Evolutionary conservation across 2,329 filamentous ascomycete genomes (phyloP).

Genomic region (Phoma herbarum): DNA sequence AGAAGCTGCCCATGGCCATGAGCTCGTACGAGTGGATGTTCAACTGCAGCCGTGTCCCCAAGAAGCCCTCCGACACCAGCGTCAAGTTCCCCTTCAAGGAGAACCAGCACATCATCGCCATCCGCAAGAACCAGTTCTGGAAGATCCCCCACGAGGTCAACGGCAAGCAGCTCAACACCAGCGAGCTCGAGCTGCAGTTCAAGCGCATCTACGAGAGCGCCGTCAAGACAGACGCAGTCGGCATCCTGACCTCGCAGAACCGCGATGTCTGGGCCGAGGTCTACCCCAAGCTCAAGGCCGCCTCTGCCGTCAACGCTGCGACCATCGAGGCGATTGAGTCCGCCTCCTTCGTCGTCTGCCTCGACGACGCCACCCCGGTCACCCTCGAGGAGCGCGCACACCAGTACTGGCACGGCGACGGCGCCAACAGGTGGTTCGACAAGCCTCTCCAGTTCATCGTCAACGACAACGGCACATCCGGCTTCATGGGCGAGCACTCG

Average conservation of each 20-base stretch:
- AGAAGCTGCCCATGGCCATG: slow-evolving; percentile 97
- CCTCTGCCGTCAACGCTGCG: slow-evolving; percentile 80
- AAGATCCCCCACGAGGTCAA: slow-evolving; percentile 84
- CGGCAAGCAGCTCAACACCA: slow-evolving; percentile 85
- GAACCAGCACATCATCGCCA: slow-evolving; percentile 86
- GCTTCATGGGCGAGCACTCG: slow-evolving; percentile 98
- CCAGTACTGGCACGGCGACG: slow-evolving; percentile 98
- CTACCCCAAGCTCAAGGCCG: slow-evolving; percentile 69
- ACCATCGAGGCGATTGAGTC: slow-evolving; percentile 85
- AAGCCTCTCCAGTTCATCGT: slow-evolving; percentile 98
- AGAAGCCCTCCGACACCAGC: slow-evolving; percentile 81
- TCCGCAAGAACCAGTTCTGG: slow-evolving; percentile 98
- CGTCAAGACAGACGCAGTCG: slow-evolving; percentile 76
- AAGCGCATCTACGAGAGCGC: slow-evolving; percentile 81
- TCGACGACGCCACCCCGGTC: slow-evolving; percentile 89
- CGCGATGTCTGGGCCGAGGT: slow-evolving; percentile 90
- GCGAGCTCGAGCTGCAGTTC: slow-evolving; percentile 92
- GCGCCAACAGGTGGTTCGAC: slow-evolving; percentile 95
- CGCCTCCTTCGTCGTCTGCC: slow-evolving; percentile 87
- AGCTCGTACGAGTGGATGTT: slow-evolving; percentile 99
- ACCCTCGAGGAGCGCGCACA: slow-evolving; percentile 95
- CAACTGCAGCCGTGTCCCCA: slow-evolving; percentile 87
- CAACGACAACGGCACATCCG: slow-evolving; percentile 96
- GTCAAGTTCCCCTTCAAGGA: slow-evolving; percentile 78
- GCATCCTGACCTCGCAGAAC: slow-evolving; percentile 88